Evolutionary conservation across 2,329 filamentous ascomycete species (phyloP).

Genomic region (Helminthosporium solani): DNA sequence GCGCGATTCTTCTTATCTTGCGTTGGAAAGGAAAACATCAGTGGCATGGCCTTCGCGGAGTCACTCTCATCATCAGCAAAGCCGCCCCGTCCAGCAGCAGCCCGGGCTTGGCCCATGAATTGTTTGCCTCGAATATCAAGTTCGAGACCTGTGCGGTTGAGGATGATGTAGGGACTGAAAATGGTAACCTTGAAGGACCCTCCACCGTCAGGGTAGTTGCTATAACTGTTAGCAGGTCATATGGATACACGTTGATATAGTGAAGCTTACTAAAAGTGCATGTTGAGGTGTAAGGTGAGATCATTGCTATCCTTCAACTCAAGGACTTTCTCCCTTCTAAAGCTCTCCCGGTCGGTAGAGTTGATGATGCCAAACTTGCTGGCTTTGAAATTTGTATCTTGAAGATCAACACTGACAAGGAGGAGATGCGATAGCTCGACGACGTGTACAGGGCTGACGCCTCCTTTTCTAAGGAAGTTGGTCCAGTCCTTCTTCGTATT

Average conservation of each 20-base stretch:
- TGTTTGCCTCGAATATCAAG: slow-evolving; percentile 86
- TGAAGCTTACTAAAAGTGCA: slow-evolving; percentile 75
- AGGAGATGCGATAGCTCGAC: slow-evolving; percentile 93
- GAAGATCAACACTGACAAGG: slow-evolving; percentile 90
- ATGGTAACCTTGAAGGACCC: slow-evolving; percentile 95
- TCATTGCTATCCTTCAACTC: slow-evolving; percentile 83
- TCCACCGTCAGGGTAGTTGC: slow-evolving; percentile 81
- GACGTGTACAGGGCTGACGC: slow-evolving; percentile 94
- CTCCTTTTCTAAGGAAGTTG: slow-evolving; percentile 94
- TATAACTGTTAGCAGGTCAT: slow-evolving; percentile 22
- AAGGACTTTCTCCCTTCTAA: slow-evolving; percentile 76
- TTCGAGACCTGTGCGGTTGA: slow-evolving; percentile 92
- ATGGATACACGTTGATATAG: neutral
- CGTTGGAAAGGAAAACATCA: slow-evolving; percentile 92
- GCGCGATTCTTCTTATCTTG: slow-evolving; percentile 92
- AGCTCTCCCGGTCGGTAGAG: slow-evolving; percentile 81
- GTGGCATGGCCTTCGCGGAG: slow-evolving; percentile 74
- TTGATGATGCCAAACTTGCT: slow-evolving; percentile 99
- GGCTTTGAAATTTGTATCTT: slow-evolving; percentile 90
- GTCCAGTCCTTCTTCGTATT: slow-evolving; percentile 99
- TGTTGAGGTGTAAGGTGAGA: slow-evolving; percentile 73
- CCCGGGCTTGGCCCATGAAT: slow-evolving; percentile 78
- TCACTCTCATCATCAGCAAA: slow-evolving; percentile 56
- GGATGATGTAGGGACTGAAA: slow-evolving; percentile 89
- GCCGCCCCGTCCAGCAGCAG: slow-evolving; percentile 78